A percentile compares a stretch with the other conserved stretches of the same genome.
These are phyloP conservation scores for Citrus medica DNA, from an alignment of 345 rosid genomes.

Conservation along the genomic window DNA sequence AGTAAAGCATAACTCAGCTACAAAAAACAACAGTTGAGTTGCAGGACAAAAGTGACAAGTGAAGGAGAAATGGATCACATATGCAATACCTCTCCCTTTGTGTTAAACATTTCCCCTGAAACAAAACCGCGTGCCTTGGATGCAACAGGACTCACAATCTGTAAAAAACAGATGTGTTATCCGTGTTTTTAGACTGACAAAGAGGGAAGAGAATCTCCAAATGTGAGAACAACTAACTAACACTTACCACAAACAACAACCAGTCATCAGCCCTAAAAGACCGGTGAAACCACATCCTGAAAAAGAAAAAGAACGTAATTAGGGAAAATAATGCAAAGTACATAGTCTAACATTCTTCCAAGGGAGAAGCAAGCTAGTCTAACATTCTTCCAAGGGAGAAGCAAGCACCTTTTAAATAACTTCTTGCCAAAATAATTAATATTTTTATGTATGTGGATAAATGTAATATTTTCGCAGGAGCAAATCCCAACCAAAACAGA, in stretches of 20 bases:
- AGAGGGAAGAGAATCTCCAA: neutral
- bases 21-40: neutral
- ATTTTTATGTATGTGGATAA: neutral
- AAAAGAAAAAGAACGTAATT: constrained; percentile 10
- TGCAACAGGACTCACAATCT: constrained; percentile 72
- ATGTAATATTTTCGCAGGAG: neutral
- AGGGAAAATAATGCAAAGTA: neutral
- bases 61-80: neutral
- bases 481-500: neutral
- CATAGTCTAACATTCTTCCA: neutral
- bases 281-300: constrained; percentile 95
- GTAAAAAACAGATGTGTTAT: constrained; percentile 3
- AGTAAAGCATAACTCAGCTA: neutral
- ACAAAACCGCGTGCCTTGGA: constrained; percentile 70
- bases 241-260: constrained; percentile 74
- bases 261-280: constrained; percentile 89
- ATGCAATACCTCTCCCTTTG: constrained; percentile 70
- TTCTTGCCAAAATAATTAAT: neutral
- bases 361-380: neutral
- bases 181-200: neutral
- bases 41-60: neutral
- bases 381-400: neutral
- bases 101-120: constrained; percentile 65
- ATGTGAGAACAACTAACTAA: neutral
- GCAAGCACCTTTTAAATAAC: neutral